Evolutionary conservation across 768 basidiomycete species (phyloP), one percentile per base, ranked within the genome.

Genomic region (Termitomyces sp.): DNA sequence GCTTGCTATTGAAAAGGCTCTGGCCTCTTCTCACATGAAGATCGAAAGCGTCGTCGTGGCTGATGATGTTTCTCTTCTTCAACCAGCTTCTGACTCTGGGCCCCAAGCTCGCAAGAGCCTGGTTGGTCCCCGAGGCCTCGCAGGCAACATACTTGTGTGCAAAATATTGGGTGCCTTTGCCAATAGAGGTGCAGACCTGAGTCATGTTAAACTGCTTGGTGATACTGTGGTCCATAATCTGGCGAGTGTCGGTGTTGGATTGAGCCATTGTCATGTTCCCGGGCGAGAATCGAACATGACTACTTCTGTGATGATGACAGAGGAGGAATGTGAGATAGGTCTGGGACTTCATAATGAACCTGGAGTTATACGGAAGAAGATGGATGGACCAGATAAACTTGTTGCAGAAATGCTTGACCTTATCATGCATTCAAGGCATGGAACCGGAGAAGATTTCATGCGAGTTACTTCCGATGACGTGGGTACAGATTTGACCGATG

Each of bases 181-280:
- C 2, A 75, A 76, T 56, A 57, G 62, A n/a, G 76, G 77, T 1
- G 71, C 68, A 34, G 42, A 59, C 0, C 66, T 82, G 30, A 61
- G 66, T 5, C 59, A 64, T 10, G 65, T 77, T 17, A 73, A 70
- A 52, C 53, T 52, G 32, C 64, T 72, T 17, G 77, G 75, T 12
- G 72, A 68, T 57, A 67, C 67, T 4, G 70, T 70, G 3, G 73
- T 72, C 21, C 54, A 59, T 16, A 67, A 68, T 52, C 55, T 75
- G 10, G 63, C 65, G 3, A 73, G 73, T 54, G 63, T 77, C 2
- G 75, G 74, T 3, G 70, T 73, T 27, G 77, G 79, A 5, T 66
- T 84, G 28, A 82, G 76, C 30, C 83, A 84, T 59, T 82, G 81
- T 55, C 81, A 83, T 59, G 76, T 84, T 32, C 83, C 81, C n/a